Evolutionary conservation across 140 eudicot genomes (phyloP).

Genomic region (Anethum foeniculum): DNA sequence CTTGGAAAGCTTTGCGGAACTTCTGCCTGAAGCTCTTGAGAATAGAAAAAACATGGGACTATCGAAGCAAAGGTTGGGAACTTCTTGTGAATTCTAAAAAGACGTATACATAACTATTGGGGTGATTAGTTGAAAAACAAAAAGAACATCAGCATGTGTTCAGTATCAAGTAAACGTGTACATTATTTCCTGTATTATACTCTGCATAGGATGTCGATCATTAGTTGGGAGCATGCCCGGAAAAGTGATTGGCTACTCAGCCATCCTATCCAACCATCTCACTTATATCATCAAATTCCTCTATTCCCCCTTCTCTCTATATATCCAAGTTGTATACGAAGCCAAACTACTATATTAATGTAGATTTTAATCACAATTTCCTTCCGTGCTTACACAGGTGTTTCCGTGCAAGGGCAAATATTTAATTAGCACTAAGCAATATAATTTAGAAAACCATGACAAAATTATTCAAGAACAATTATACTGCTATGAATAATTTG

Average conservation of each 20-base stretch:
- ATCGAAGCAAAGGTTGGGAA: conserved; percentile 64
- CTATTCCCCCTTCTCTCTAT: not conserved
- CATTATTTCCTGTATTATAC: conserved; percentile 3
- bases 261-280: conserved; percentile 19
- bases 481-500: not conserved
- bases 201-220: conserved; percentile 10
- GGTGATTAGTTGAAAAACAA: conserved; percentile 11
- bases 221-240: conserved; percentile 11
- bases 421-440: not conserved
- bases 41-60: conserved; percentile 52
- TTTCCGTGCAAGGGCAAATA: not conserved
- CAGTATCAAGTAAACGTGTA: not conserved
- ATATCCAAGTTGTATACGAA: conserved; percentile 4
- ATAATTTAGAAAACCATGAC: not conserved
- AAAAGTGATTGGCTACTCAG: conserved; percentile 12
- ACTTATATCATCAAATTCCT: conserved; percentile 3
- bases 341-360: not conserved
- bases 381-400: not conserved
- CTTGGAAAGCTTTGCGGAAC: conserved; percentile 59
- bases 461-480: not conserved
- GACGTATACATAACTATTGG: conserved; percentile 19
- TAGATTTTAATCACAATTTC: not conserved
- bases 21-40: conserved; percentile 68
- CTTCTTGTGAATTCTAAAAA: conserved; percentile 71
- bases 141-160: conserved; percentile 17